Evolutionary conservation across 768 basidiomycete species (phyloP), one percentile per base, ranked within the genome.

Genomic region (Xerocomellus chrysenteron): DNA sequence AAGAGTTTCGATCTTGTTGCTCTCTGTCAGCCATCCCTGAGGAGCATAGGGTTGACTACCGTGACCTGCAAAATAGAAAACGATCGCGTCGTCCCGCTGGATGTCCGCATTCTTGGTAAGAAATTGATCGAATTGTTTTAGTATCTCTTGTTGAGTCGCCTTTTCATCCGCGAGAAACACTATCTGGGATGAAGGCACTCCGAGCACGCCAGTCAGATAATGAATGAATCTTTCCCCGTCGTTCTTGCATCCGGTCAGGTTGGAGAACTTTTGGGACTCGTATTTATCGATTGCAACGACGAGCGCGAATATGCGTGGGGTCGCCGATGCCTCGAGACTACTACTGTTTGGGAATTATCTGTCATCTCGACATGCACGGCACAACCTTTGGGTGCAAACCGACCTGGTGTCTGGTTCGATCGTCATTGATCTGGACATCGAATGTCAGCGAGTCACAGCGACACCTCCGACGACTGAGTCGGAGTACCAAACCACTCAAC

Each of bases 21-120:
- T 35, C 8, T 56, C 59, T 17, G 65, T 47, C 41, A 66, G 39
- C 65, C 65, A 67, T 14, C 65, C 65, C 5, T 26, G 28, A 21
- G 65, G 65, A 4, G 61, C 56, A 7, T 40, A 32, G 0, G 16
- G 5, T 21, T 5, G 65, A 17, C 48, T 40, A 0, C 65, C 65
- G 26, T 66, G 65, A 4, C 65, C 65, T 0, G 65, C 61, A 14
- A 55, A 66, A 16, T 50, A 66, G 57, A 66, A 60, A 1, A 66
- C 3, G 16, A 66, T 66, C 13, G 52, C 41, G 14, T 67, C 65
- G 33, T 62, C 48, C 28, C 46, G 50, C n/a, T 50, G 50, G 4
- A 66, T 52, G 5, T 50, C 12, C 1, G 17, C 11, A 8, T 66
- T 66, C 0, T 46, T 9, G 12, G 61, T 28, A 0, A 66, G 48